Evolutionary conservation across 495 filamentous ascomycete genomes (phyloP), one percentile per base, ranked within the genome.

Genomic region (Xylaria cubensis): DNA sequence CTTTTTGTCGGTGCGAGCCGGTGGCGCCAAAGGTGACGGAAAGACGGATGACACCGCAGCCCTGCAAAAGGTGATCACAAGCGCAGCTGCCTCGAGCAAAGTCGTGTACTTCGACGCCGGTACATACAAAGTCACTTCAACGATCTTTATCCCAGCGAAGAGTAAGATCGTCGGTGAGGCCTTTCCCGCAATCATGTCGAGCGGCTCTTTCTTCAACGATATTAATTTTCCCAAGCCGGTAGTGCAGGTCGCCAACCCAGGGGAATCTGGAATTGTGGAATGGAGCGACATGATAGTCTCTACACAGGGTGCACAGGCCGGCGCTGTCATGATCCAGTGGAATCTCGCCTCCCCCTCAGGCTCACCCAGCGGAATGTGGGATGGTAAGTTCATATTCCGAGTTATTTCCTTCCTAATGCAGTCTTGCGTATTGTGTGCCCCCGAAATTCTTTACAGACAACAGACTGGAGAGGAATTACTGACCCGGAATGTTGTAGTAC

Each of bases 91-190:
- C 0, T 71, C 81, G 0, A 82, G 82, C 62, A 89, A 93, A 62
- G 84, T 98, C 50, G 89, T 95, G 56, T 97, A 91, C 84, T 92
- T 98, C 77, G 93, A 97, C 75, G 90, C 94, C 69, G 95, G 95
- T 26, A 88, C 90, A 32, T 98, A 97, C 82, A 83, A 92, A 19
- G 87, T 97, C 71, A 92, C 91, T 19, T 84, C 86, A 46, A 97
- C 95, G 3, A 80, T 98, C 74, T 86, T 89, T 73, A 87, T 98
- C 36, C 95, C 94, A 0, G 83, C 88, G 41, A 86, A 90, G 61
- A 89, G 91, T 70, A 84, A 84, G 64, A 94, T 98, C 75, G 88
- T 90, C 5, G 95, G 94, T 69, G 95, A 98, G 75, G 88, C 92
- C 64, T 96, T 92, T 87, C 83, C 95, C 34, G 91, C 97, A 73